Evolutionary conservation across 148 eudicot genomes (phyloP).

Genomic region (Chenopodium berlandieri): DNA sequence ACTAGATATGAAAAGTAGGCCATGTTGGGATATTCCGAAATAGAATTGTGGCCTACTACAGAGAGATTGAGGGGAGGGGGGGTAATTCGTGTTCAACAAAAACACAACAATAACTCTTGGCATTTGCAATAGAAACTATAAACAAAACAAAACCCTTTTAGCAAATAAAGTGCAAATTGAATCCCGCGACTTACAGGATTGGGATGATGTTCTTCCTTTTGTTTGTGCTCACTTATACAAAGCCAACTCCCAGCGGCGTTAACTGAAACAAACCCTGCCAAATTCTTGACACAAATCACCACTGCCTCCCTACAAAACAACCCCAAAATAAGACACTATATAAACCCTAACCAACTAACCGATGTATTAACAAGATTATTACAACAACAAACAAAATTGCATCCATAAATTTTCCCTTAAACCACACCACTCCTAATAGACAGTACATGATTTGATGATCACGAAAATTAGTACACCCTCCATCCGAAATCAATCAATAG

Average conservation of each 20-base stretch:
- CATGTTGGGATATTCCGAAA: too few species aligned
- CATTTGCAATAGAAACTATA: neutral
- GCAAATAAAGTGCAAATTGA: neutral
- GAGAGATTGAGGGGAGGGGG: too few species aligned
- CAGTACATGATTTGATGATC: neutral
- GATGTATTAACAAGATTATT: too few species aligned
- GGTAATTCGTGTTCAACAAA: too few species aligned
- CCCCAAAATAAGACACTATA: neutral
- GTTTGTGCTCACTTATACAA: conserved; percentile 47
- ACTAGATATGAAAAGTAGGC: too few species aligned
- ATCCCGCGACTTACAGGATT: conserved; percentile 58
- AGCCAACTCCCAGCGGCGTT: conserved; percentile 81
- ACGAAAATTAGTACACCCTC: neutral
- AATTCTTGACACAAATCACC: conserved; percentile 62
- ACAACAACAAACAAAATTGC: too few species aligned
- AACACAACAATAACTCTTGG: too few species aligned
- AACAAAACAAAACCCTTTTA: neutral
- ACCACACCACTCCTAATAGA: neutral
- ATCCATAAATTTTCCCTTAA: too few species aligned
- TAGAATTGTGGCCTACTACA: too few species aligned
- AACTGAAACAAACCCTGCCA: conserved; percentile 59
- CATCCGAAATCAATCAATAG: neutral
- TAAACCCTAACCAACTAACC: too few species aligned
- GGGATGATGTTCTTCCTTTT: conserved; percentile 55
- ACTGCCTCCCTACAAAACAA: conserved; percentile 52